phyloP scores from a whole-genome alignment of 2,329 filamentous ascomycete species.

The Penicillium brevicompactum region DNA sequence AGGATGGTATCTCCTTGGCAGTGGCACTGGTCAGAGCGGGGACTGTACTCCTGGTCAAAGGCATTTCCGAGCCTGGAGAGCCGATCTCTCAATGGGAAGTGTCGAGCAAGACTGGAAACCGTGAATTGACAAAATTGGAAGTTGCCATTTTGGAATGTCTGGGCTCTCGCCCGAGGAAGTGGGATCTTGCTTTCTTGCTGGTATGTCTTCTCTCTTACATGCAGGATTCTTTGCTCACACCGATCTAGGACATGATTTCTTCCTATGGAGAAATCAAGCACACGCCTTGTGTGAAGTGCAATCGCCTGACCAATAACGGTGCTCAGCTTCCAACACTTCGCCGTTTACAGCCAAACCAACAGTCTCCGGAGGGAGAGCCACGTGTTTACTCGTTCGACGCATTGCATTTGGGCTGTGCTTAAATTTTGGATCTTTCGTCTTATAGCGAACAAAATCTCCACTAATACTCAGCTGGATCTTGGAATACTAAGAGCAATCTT shows the following conservation, averaged over 20 bases:
- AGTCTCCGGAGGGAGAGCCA: conserved; percentile 19
- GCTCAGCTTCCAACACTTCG: conserved; percentile 45
- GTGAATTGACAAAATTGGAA: conserved; percentile 37
- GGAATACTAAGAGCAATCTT: not conserved
- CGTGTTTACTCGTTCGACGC: conserved; percentile 34
- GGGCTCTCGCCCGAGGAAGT: conserved; percentile 38
- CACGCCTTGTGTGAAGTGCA: conserved; percentile 42
- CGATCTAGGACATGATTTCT: conserved; percentile 43
- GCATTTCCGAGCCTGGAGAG: conserved; percentile 19
- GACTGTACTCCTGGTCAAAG: conserved; percentile 37
- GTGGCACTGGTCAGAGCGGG: conserved; percentile 37
- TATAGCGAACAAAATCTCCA: not conserved
- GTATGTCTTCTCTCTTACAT: conserved; percentile 27
- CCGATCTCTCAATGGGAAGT: conserved; percentile 38
- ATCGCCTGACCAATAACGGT: conserved; percentile 38
- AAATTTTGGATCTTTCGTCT: not conserved
- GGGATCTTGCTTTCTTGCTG: conserved; percentile 43
- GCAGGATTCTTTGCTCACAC: conserved; percentile 6
- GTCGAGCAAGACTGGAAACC: conserved; percentile 26
- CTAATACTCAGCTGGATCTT: not conserved
- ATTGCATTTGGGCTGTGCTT: conserved; percentile 36
- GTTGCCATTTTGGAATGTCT: conserved; percentile 37
- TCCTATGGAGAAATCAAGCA: conserved; percentile 46
- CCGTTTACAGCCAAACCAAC: conserved; percentile 21
- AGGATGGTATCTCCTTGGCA: conserved; percentile 26